Base-by-base conservation (phyloP, 306 rosid species). In the Chamaecrista fasciculata region DNA sequence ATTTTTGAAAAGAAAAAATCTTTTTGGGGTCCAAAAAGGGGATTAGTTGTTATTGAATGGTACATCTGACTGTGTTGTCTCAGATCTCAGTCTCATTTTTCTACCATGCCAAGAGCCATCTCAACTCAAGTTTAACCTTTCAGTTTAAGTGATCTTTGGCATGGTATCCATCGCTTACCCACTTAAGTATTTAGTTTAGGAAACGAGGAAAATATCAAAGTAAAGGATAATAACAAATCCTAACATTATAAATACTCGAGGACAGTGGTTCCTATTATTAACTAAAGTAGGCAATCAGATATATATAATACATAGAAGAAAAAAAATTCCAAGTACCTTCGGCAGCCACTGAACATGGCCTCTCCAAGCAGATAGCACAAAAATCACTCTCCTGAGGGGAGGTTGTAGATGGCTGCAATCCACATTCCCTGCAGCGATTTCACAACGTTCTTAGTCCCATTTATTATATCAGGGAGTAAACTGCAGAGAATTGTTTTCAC, bases 281-380 rank as follows among this genome's bases (percentile, higher is more conserved):
- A n/a, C 25, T n/a, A 26, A 43, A n/a, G 71, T 28, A 44, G 75
- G 16, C 14, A 60, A 51, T 69, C 40, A 39, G 16, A 50, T 50
- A 71, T 34, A 62, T 16, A 55, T 44, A 69, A 74, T 65, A 68
- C 26, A 34, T 19, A 69, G 43, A 59, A 31, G 36, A 33, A 33
- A 33, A 33, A 4, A 33, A 4, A 33, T 2, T 70, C 25, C 67
- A 34, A 67, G 33, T 70, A 92, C 99, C 99, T 82, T 89, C 96
- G 2, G 97, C 97, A 28, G 96, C 92, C 28, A 94, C 91, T 7
- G 90, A 82, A 78, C 99, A 91, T 46, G 85, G 76, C 83, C 91
- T 94, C 85, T 94, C 99, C 48, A 94, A 78, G 83, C 97, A 94
- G 67, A 94, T 96, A 64, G 99, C 97, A 65, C 99, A 94, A 23